phyloP scores from a whole-genome alignment of 331 rosid genomes.

The Erythrophleum ivorense region DNA sequence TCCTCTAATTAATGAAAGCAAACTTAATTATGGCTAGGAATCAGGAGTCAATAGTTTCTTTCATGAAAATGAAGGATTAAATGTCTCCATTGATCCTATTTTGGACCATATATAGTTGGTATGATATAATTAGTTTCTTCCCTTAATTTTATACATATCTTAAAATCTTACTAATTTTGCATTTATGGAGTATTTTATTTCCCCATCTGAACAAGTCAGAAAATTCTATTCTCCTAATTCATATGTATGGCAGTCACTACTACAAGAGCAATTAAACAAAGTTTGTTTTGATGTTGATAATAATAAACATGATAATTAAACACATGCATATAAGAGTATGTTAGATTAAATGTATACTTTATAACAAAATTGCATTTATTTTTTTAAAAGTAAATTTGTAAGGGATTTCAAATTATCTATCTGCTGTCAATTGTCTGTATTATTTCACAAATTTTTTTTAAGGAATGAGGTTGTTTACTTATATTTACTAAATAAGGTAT shows the following conservation, averaged over 20 bases:
- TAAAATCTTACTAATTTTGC: neutral
- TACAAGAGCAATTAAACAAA: neutral
- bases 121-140: neutral
- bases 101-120: neutral
- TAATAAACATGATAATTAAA: neutral
- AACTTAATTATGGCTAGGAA: neutral
- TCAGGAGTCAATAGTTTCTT: neutral
- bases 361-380: neutral
- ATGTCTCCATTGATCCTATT: neutral
- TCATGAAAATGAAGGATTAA: neutral
- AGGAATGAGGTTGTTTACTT: too few species aligned
- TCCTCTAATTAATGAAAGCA: neutral
- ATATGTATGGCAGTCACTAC: neutral
- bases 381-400: neutral
- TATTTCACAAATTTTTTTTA: too few species aligned
- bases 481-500: too few species aligned
- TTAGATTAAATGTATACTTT: too few species aligned
- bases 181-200: neutral
- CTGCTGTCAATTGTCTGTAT: neutral
- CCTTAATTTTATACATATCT: neutral
- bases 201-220: neutral
- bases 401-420: neutral
- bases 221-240: neutral
- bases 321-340: neutral
- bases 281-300: neutral